These are phyloP conservation scores for Onygenales sp. DNA, from an alignment of 2,329 filamentous ascomycete species.

Conservation along the genomic window DNA sequence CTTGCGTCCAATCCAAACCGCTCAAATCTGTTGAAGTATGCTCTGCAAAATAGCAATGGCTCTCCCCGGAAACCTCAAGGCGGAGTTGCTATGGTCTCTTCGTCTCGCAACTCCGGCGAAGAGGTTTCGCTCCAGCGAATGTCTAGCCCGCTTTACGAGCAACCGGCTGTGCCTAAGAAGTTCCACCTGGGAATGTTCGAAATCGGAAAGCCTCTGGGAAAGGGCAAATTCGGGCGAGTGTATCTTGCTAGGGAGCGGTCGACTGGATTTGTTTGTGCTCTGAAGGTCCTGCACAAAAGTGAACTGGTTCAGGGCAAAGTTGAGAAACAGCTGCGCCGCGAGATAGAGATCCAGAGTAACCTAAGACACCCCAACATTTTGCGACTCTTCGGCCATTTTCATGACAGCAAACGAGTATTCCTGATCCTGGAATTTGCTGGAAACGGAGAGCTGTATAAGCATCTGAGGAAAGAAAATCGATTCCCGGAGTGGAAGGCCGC, in stretches of 20 bases:
- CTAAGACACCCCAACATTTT: constrained; percentile 78
- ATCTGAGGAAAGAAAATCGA: constrained; percentile 64
- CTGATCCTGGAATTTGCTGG: constrained; percentile 80
- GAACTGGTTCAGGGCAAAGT: constrained; percentile 72
- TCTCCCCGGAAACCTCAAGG: constrained; percentile 45
- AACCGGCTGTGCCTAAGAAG: constrained; percentile 44
- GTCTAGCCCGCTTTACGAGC: constrained; percentile 43
- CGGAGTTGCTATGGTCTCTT: constrained; percentile 15
- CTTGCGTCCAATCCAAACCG: constrained; percentile 47
- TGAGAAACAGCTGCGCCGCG: constrained; percentile 77
- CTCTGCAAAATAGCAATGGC: constrained; percentile 67
- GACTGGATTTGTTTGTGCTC: constrained; percentile 72
- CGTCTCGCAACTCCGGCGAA: constrained; percentile 40
- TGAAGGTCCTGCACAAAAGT: constrained; percentile 79
- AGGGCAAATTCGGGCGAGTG: constrained; percentile 80
- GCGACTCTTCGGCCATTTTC: constrained; percentile 77
- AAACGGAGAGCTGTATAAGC: constrained; percentile 81
- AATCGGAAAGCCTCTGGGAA: constrained; percentile 75
- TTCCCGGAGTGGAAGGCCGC: constrained; percentile 82
- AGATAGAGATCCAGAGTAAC: constrained; percentile 85
- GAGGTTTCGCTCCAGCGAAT: constrained; percentile 25
- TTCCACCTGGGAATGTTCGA: constrained; percentile 93
- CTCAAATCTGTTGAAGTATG: constrained; percentile 77
- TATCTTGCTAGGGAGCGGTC: constrained; percentile 74
- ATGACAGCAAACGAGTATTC: constrained; percentile 81